Evolutionary conservation across 1,284 basidiomycete species (phyloP).

Genomic region (Cryptococcus maquisensis): DNA sequence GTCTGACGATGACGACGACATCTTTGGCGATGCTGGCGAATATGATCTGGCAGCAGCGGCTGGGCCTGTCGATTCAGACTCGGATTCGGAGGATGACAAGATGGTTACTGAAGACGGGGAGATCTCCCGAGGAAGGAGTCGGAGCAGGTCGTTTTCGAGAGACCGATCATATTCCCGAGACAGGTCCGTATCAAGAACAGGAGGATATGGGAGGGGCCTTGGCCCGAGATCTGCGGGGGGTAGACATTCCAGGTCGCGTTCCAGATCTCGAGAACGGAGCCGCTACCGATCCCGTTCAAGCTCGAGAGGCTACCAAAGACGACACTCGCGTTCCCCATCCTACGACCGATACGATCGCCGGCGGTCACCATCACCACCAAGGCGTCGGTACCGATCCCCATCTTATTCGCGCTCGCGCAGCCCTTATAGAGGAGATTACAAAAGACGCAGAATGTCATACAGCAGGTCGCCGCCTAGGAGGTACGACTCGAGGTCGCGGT

Average conservation of each 20-base stretch:
- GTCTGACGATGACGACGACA: conserved; percentile 54
- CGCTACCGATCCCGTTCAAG: conserved; percentile 15
- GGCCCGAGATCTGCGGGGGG: conserved; percentile 13
- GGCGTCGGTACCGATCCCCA: conserved; percentile 3
- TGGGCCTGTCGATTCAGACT: conserved; percentile 22
- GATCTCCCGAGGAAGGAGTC: conserved; percentile 2
- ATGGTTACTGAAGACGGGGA: conserved; percentile 28
- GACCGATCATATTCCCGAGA: conserved; percentile 11
- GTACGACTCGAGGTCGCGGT: neutral
- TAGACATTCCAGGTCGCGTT: conserved; percentile 7
- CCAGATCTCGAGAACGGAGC: conserved; percentile 2
- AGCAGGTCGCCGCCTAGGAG: conserved; percentile 2
- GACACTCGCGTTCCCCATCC: conserved; percentile 6
- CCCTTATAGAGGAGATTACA: neutral
- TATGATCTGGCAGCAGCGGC: conserved; percentile 61
- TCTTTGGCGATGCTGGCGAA: conserved; percentile 79
- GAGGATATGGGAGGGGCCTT: conserved; percentile 2
- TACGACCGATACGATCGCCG: conserved; percentile 5
- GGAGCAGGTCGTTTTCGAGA: conserved; percentile 1
- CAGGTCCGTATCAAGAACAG: neutral
- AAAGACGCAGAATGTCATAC: conserved; percentile 4
- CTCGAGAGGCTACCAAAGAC: conserved; percentile 3
- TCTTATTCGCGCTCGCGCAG: conserved; percentile 7
- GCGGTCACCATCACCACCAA: conserved; percentile 11
- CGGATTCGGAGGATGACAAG: conserved; percentile 25